These are phyloP conservation scores for Solanum ossicruentum DNA, from an alignment of 257 asterid genomes.

Conservation along the genomic window DNA sequence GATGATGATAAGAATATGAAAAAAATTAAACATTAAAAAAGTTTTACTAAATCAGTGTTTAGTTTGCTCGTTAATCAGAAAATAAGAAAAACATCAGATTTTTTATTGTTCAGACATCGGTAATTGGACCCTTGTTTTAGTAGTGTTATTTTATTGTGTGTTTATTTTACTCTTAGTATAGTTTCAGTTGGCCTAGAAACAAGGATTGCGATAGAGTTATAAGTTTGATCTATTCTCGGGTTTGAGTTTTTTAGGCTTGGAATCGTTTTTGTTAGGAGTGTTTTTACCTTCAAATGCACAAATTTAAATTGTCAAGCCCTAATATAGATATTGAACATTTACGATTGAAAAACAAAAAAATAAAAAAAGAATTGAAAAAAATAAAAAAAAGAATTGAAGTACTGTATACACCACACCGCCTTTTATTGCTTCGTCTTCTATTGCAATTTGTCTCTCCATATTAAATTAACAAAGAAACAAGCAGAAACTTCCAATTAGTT, in stretches of 20 bases:
- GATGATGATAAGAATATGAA: neutral
- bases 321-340: neutral
- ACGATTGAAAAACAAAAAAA: neutral
- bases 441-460: neutral
- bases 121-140: too few species aligned
- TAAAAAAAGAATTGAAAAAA: neutral
- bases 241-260: neutral
- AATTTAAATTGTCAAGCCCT: neutral
- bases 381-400: neutral
- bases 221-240: too few species aligned
- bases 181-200: neutral
- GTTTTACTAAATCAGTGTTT: neutral
- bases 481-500: neutral
- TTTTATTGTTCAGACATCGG: too few species aligned
- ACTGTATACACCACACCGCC: neutral
- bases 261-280: fast-evolving
- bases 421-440: neutral
- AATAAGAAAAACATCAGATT: too few species aligned
- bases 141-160: too few species aligned
- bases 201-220: neutral
- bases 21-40: neutral
- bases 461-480: neutral
- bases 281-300: fast-evolving
- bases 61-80: too few species aligned
- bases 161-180: neutral